These are phyloP conservation scores for Cerrena zonata DNA, from an alignment of 1,284 basidiomycete genomes.

Conservation along the genomic window DNA sequence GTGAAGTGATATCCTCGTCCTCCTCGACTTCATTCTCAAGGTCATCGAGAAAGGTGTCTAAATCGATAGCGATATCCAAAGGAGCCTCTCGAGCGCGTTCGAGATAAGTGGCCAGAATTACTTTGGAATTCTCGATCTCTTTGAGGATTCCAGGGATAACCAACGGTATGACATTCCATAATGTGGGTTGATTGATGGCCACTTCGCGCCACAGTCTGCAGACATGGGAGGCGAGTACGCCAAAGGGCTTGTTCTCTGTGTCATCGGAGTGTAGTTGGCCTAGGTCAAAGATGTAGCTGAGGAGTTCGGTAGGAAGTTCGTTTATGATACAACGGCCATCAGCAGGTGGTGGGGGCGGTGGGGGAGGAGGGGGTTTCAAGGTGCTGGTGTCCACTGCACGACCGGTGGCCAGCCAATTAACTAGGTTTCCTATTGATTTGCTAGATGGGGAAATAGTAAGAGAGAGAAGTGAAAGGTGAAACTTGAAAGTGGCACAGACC, in stretches of 20 bases:
- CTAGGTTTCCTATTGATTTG: too few species aligned
- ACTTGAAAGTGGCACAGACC: too few species aligned
- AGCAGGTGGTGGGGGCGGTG: constrained; percentile 32
- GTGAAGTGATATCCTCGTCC: constrained; percentile 20
- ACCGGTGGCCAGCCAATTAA: too few species aligned
- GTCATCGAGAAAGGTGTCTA: constrained; percentile 21
- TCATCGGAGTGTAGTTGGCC: constrained; percentile 24
- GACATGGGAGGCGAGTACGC: constrained; percentile 36
- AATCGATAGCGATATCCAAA: constrained; percentile 4
- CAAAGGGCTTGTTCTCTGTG: background rate
- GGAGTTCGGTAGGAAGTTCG: constrained; percentile 51
- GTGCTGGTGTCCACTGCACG: too few species aligned
- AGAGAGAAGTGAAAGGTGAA: too few species aligned
- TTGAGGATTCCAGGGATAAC: too few species aligned
- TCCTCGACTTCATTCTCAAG: constrained; percentile 20
- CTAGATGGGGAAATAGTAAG: too few species aligned
- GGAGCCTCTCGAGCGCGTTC: constrained; percentile 1
- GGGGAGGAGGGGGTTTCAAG: too few species aligned
- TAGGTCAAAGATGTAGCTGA: constrained; percentile 51
- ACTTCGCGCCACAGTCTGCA: constrained; percentile 31
- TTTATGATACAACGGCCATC: constrained; percentile 46
- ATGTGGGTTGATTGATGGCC: constrained; percentile 24
- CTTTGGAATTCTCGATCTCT: constrained; percentile 20
- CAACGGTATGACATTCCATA: constrained; percentile 31
- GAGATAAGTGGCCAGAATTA: background rate